These are phyloP conservation scores for Cubamyces sp. DNA, from an alignment of 768 basidiomycete species.

Conservation along the genomic window DNA sequence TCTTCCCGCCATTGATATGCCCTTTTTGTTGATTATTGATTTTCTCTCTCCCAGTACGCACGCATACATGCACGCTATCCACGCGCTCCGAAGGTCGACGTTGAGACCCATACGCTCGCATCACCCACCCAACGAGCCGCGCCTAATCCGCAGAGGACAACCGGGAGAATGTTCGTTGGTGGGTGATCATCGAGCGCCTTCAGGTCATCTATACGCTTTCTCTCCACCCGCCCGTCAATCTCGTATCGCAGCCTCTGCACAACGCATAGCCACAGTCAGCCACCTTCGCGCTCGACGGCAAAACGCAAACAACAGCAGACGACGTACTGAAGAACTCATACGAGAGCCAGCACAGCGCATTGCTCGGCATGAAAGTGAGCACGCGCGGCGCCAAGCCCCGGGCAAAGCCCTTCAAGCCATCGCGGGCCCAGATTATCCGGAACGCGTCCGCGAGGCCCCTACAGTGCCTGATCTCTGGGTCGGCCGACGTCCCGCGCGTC, in stretches of 20 bases:
- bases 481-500: slow-evolving; percentile 88
- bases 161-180: too few species aligned
- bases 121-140: too few species aligned
- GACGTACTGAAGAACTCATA: slow-evolving; percentile 98
- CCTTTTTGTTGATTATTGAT: too few species aligned
- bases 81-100: too few species aligned
- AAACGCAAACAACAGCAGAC: neutral
- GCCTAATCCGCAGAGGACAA: too few species aligned
- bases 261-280: too few species aligned
- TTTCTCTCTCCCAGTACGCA: too few species aligned
- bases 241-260: slow-evolving; percentile 14
- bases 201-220: too few species aligned
- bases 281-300: neutral
- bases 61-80: too few species aligned
- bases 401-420: slow-evolving; percentile 84
- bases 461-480: slow-evolving; percentile 81
- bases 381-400: slow-evolving; percentile 91
- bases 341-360: slow-evolving; percentile 96
- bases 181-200: too few species aligned
- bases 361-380: slow-evolving; percentile 94
- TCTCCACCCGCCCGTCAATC: neutral
- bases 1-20: too few species aligned
- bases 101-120: too few species aligned
- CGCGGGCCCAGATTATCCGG: slow-evolving; percentile 82
- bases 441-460: slow-evolving; percentile 88